phyloP scores from a whole-genome alignment of 2,329 filamentous ascomycete genomes.

The Dactylella cylindrospora region DNA sequence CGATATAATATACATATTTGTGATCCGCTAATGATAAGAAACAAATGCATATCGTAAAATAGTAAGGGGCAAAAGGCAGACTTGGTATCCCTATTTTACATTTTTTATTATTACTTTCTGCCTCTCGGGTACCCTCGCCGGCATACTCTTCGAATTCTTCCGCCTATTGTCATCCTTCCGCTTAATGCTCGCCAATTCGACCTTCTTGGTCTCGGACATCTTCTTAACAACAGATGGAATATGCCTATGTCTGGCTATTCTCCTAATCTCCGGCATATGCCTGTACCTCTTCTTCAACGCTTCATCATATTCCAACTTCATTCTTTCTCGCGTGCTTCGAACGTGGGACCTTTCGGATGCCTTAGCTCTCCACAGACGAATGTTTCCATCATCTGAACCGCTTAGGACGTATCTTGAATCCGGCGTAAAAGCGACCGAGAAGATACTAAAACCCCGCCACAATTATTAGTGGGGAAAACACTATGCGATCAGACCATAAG shows the following conservation, averaged over 20 bases:
- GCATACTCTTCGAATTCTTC: conserved; percentile 83
- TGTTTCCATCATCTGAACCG: conserved; percentile 90
- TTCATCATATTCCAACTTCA: conserved; percentile 88
- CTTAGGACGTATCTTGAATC: conserved; percentile 88
- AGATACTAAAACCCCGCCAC: conserved; percentile 62
- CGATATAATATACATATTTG: too few relatives aligned
- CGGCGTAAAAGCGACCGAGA: conserved; percentile 79
- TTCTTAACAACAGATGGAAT: conserved; percentile 69
- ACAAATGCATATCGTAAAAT: too few relatives aligned
- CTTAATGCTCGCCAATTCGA: conserved; percentile 78
- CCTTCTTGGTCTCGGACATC: conserved; percentile 73
- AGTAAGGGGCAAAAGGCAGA: too few relatives aligned
- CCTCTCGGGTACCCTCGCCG: conserved; percentile 70
- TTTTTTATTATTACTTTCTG: conserved; percentile 76
- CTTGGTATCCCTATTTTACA: conserved; percentile 3
- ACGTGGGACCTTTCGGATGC: conserved; percentile 81
- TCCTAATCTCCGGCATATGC: conserved; percentile 93
- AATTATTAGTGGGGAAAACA: not conserved
- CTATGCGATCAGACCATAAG: not conserved
- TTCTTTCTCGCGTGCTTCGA: conserved; percentile 79
- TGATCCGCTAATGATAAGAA: too few relatives aligned
- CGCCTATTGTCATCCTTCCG: conserved; percentile 90
- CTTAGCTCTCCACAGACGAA: conserved; percentile 83
- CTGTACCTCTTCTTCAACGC: conserved; percentile 79
- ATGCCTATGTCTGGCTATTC: conserved; percentile 89